Conservation (phyloP, 306 rosid species). For the Vigna angularis region DNA sequence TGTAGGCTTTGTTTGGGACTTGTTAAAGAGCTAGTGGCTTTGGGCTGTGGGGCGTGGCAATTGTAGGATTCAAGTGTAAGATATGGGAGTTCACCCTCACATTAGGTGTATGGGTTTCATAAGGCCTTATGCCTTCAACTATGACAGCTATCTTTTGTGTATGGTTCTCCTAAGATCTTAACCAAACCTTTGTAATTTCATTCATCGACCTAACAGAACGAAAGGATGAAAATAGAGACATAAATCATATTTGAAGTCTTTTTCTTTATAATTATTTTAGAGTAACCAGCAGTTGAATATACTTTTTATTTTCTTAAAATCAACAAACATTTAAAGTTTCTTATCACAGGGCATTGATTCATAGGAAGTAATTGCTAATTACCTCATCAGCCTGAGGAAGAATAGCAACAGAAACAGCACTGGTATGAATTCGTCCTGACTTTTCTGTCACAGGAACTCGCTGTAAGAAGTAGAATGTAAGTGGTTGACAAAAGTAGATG, state of each 20-base stretch:
- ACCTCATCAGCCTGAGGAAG: conserved; percentile 98
- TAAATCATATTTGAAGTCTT: conserved; percentile 6
- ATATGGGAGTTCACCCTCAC: not conserved
- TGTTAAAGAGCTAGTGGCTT: not conserved
- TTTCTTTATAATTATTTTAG: conserved; percentile 13
- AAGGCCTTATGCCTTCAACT: not conserved
- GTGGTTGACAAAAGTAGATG: conserved; percentile 27
- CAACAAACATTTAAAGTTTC: conserved; percentile 31
- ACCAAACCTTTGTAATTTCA: conserved; percentile 32
- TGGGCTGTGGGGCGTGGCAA: not conserved
- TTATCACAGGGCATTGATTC: conserved; percentile 23
- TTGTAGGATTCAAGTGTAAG: not conserved
- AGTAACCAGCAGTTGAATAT: conserved; percentile 11
- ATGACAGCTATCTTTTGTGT: not conserved
- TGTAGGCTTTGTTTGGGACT: not conserved
- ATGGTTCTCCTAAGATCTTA: conserved; percentile 6
- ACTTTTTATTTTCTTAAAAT: conserved; percentile 9
- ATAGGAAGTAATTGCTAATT: conserved; percentile 43
- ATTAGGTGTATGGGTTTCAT: not conserved
- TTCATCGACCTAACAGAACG: conserved; percentile 4
- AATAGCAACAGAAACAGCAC: conserved; percentile 96
- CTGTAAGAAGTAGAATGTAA: conserved; percentile 57
- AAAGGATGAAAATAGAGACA: not conserved
- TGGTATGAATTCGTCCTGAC: conserved; percentile 90
- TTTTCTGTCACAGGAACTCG: conserved; percentile 95